Conservation (phyloP, 768 basidiomycete species). For the Suillus cothurnatus region DNA sequence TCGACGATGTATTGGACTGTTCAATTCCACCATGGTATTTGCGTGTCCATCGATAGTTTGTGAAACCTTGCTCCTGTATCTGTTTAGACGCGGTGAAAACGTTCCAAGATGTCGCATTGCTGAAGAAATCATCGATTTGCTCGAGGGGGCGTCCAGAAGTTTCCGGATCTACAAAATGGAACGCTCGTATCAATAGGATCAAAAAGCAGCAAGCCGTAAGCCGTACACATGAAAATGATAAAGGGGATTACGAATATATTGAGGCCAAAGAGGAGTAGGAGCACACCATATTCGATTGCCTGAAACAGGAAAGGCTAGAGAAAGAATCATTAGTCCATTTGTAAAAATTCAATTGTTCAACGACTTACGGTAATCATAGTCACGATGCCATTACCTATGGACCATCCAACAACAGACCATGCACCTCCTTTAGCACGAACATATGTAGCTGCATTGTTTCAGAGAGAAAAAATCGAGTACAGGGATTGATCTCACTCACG, state of each 20-base stretch:
- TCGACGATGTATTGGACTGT: not conserved
- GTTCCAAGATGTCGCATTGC: slow-evolving; percentile 13
- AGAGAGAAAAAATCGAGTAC: not conserved
- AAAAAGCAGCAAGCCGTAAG: not conserved
- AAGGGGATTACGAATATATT: slow-evolving; percentile 13
- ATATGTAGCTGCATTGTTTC: not conserved
- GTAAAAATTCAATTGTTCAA: not conserved
- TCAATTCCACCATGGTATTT: not conserved
- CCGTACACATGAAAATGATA: slow-evolving; percentile 12
- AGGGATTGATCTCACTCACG: not conserved
- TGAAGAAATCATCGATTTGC: slow-evolving; percentile 12
- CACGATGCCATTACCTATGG: slow-evolving; percentile 12
- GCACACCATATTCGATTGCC: slow-evolving; percentile 11
- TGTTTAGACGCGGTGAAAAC: not conserved
- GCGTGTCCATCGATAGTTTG: not conserved
- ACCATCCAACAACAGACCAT: slow-evolving; percentile 11
- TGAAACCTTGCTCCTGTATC: not conserved
- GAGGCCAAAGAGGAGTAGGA: slow-evolving; percentile 11
- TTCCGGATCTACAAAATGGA: slow-evolving; percentile 9
- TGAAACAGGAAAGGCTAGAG: slow-evolving; percentile 13
- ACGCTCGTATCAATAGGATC: not conserved
- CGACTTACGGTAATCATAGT: slow-evolving; percentile 13
- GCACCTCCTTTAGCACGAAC: slow-evolving; percentile 12
- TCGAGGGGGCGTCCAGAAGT: slow-evolving; percentile 9
- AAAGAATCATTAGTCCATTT: not conserved